Base-by-base conservation (phyloP, 2,329 filamentous ascomycete species). In the Lasiodiplodia sp. region DNA sequence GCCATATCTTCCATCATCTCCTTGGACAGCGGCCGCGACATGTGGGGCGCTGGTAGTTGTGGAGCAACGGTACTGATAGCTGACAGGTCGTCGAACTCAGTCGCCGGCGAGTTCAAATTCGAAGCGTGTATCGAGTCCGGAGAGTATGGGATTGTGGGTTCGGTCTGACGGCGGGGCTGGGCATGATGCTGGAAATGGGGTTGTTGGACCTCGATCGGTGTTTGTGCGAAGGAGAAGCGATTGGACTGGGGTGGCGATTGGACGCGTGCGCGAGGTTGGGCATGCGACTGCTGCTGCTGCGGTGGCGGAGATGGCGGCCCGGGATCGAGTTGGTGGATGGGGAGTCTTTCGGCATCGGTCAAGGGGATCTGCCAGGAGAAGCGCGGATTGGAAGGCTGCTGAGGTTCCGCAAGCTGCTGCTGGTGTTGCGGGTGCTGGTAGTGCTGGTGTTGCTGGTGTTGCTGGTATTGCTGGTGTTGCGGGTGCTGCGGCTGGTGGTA, bases 181-280 rank as follows among this genome's bases (percentile, higher is more conserved):
- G 75, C 64, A 73, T 67, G 11, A 74, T 73, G 25, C 56, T 70
- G 53, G 57, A 52, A 74, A 72, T 65, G 60, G 58, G 72, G 47
- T 71, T 76, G 52, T 75, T 73, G 69, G 75, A 75, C 68, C 79
- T 70, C 77, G 14, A 77, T 71, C 8, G 79, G 78, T 21, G 78
- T 79, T 40, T 77, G 75, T 51, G 76, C 75, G 71, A 78, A 79
- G 4, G 77, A 79, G 66, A 79, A 79, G 60, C 78, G 75, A 67
- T 69, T 73, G 38, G 70, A 57, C 23, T 34, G 68, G 56, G 56
- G 49, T 53, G 49, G 49, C 47, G 56, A 44, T 21, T 67, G 37
- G 53, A 55, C 25, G 4, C n/a, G 65, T 34, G 53, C 52, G 71
- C 70, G 51, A 72, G 70, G 57, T 72, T 72, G 21, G 71, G 73